Base-by-base conservation (phyloP, 371 early-diverging fungal species). In the Mortierella sp. region DNA sequence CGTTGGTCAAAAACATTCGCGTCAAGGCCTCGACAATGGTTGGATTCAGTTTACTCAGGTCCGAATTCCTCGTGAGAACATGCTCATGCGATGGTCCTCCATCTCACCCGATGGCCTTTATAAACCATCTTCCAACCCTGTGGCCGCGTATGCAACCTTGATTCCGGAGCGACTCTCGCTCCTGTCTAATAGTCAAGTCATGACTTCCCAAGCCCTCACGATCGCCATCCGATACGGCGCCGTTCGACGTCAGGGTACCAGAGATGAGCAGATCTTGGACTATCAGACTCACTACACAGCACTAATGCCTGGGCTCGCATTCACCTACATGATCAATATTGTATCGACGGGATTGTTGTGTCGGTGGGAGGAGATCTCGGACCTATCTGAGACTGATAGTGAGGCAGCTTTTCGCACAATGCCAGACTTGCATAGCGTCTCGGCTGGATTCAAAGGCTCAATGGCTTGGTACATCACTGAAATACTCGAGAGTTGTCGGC, bases 11-110 rank as follows among this genome's bases (percentile, higher is more conserved):
- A 93, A 93, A 80, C 86, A 82, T 1, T 93, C 94, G 6, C 92
- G 94, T 62, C 87, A 90, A 66, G 95, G 95, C 68, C 86, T 94
- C 12, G 97, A 96, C 84, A 96, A 96, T 71, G 97, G 97, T 6
- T 96, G 95, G 95, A 95, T 96, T 69, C 94, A 95, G 73, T 96
- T 96, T 85, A 92, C 92, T 21, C 80, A 92, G 45, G 94, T 92
- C 52, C 92, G 96, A 61, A 90, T 95, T 25, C 96, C 97, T 7
- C 91, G 97, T 21, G 84, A 88, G 48, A 86, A 95, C 77, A 92
- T 96, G 94, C 82, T 96, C 58, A 77, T 86, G 75, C 86, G 85
- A 71, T 91, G 92, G 89, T 86, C 89, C 12, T 82, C 82, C n/a
- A 85, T 93, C 65, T 82, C 74, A 57, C 84, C 88, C 37, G 82